phyloP scores from a whole-genome alignment of 1,139 yeast genomes.

The Dujonia santamariae region DNA sequence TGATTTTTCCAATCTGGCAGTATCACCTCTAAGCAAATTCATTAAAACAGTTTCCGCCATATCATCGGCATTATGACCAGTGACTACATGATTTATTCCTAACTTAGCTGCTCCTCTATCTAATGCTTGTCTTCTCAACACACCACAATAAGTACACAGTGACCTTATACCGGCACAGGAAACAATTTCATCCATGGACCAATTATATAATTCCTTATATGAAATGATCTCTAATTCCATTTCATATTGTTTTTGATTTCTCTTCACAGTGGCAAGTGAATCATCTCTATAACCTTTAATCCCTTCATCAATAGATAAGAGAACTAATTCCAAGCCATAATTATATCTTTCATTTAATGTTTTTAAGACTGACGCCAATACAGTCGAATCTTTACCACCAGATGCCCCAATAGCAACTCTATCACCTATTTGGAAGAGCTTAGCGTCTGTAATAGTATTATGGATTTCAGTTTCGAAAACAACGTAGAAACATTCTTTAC shows the following conservation, averaged over 20 bases:
- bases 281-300: slow-evolving; percentile 97
- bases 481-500: slow-evolving; percentile 84
- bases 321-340: slow-evolving; percentile 79
- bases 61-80: slow-evolving; percentile 99
- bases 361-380: slow-evolving; percentile 83
- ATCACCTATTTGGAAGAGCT: slow-evolving; percentile 77
- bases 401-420: slow-evolving; percentile 95
- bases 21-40: slow-evolving; percentile 95
- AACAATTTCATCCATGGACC: slow-evolving; percentile 99
- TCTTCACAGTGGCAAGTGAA: slow-evolving; percentile 91
- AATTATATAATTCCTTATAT: slow-evolving; percentile 81
- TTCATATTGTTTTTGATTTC: slow-evolving; percentile 84
- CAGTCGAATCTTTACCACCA: slow-evolving; percentile 98
- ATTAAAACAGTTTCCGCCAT: slow-evolving; percentile 97
- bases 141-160: slow-evolving; percentile 98
- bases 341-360: slow-evolving; percentile 82
- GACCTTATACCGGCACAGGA: slow-evolving; percentile 91
- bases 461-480: slow-evolving; percentile 97
- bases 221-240: slow-evolving; percentile 90
- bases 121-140: slow-evolving; percentile 89
- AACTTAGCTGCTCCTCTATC: slow-evolving; percentile 95
- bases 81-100: slow-evolving; percentile 85
- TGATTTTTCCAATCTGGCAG: slow-evolving; percentile 88
- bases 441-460: slow-evolving; percentile 71
- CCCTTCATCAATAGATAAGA: slow-evolving; percentile 93